Evolutionary conservation across 2,329 filamentous ascomycete species (phyloP), one percentile per base, ranked within the genome.

Genomic region (Penicillium hordei): DNA sequence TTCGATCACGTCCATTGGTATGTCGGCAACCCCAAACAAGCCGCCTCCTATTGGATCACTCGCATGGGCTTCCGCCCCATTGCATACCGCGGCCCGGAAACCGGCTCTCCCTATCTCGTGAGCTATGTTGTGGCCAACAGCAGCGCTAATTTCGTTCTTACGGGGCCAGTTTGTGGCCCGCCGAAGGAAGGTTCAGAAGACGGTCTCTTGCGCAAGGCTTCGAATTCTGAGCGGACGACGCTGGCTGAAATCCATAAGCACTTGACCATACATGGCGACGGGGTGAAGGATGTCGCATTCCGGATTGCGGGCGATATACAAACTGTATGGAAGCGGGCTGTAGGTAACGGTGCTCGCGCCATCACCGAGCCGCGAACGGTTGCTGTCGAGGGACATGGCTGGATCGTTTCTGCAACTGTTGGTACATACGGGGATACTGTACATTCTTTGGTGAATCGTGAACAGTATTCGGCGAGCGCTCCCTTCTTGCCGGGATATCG

Each of bases 1-100:
- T 96, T 95, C 74, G 90, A 95, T 76, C 90, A 95, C 73, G 83
- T 96, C 58, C 91, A 89, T 59, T 96, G 91, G 91, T 96, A 90
- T 80, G 92, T 96, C 34, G 91, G 91, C 70, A 96, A 96, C 72
- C 91, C 92, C 63, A 96, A 95, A 77, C 91, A 96, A 79, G 90
- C 91, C 5, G 91, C 92, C 23, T 84, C 89, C 10, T 96, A 90
- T 78, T 96, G 95, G 78, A 87, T 87, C 64, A 86, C 84, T 19
- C 88, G 91, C 62, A 90, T 96, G 78, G 91, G 90, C 53, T 96
- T 96, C 79, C 81, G 82, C 65, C 84, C 83, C 21, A 78, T 95
- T 57, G 92, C 91, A 60, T 95, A 96, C 76, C 84, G 84, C 45
- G 92, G 91, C 8, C 86, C 96, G 10, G 92, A 96, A 76, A 96